Evolutionary conservation across 2,329 filamentous ascomycete genomes (phyloP).

Genomic region (Fusarium keratoplasticum): DNA sequence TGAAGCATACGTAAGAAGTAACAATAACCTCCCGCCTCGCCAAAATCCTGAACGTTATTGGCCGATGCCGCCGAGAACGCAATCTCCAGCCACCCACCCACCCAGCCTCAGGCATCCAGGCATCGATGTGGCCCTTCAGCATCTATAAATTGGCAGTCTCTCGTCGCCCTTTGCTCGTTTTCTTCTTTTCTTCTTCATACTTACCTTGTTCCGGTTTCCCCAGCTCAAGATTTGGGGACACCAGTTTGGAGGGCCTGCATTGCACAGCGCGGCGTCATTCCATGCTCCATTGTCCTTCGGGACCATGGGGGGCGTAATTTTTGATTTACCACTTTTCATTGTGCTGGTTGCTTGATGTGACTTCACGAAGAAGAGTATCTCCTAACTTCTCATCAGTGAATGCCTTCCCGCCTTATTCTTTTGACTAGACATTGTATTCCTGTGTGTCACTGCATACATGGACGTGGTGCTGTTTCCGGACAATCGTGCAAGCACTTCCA

Average conservation of each 20-base stretch:
- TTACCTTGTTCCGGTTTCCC: not conserved
- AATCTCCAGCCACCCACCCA: not conserved
- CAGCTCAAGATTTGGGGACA: not conserved
- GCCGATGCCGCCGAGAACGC: not conserved
- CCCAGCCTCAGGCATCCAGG: not conserved
- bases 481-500: not conserved
- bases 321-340: slow-evolving; percentile 57
- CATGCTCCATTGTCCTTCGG: slow-evolving; percentile 63
- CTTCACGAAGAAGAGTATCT: not conserved
- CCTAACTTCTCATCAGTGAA: too few species aligned
- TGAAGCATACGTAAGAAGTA: not conserved
- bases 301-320: slow-evolving; percentile 64
- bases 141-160: not conserved
- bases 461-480: too few species aligned
- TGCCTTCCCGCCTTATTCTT: too few species aligned
- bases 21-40: not conserved
- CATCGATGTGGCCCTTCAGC: not conserved
- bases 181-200: not conserved
- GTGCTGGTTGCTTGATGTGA: not conserved
- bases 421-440: too few species aligned
- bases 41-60: not conserved
- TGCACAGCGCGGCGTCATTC: slow-evolving; percentile 65
- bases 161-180: not conserved
- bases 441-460: too few species aligned
- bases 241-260: slow-evolving; percentile 61